Percentiles rank a stretch among this genome's conserved stretches.
Conservation (phyloP, 345 rosid genomes). For the Cardiospermum halicacabum region DNA sequence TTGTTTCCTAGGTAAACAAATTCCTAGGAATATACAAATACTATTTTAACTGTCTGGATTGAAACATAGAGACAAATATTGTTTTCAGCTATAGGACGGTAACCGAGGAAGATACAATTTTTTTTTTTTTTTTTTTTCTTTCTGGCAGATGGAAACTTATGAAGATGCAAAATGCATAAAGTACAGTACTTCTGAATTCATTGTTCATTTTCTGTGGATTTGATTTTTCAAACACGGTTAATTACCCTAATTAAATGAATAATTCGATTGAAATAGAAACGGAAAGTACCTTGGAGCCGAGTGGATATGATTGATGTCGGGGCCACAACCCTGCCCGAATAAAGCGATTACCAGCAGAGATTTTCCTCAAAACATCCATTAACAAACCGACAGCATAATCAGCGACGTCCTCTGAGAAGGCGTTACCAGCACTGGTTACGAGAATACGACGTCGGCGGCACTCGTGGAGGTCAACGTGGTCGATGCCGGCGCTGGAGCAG, state of each 20-base stretch:
- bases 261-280: neutral
- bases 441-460: slow-evolving; percentile 36
- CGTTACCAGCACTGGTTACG: slow-evolving; percentile 32
- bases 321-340: slow-evolving; percentile 30
- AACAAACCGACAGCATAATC: slow-evolving; percentile 40
- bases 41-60: too few relatives aligned
- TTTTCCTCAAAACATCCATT: slow-evolving; percentile 32
- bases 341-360: slow-evolving; percentile 29
- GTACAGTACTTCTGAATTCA: too few relatives aligned
- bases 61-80: too few relatives aligned
- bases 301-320: slow-evolving; percentile 23
- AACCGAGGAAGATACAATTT: too few relatives aligned
- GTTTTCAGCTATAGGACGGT: too few relatives aligned
- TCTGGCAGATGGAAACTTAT: too few relatives aligned
- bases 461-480: slow-evolving; percentile 38
- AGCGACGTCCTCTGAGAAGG: slow-evolving; percentile 38
- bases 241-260: neutral
- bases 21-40: too few relatives aligned
- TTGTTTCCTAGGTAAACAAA: too few relatives aligned
- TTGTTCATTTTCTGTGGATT: too few relatives aligned
- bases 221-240: too few relatives aligned
- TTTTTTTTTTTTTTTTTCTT: too few relatives aligned
- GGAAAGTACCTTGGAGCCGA: slow-evolving; percentile 33
- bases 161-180: too few relatives aligned
- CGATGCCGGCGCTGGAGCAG: slow-evolving; percentile 31